phyloP scores from a whole-genome alignment of 768 basidiomycete genomes.

The Rubroboletus pulcherrimus region DNA sequence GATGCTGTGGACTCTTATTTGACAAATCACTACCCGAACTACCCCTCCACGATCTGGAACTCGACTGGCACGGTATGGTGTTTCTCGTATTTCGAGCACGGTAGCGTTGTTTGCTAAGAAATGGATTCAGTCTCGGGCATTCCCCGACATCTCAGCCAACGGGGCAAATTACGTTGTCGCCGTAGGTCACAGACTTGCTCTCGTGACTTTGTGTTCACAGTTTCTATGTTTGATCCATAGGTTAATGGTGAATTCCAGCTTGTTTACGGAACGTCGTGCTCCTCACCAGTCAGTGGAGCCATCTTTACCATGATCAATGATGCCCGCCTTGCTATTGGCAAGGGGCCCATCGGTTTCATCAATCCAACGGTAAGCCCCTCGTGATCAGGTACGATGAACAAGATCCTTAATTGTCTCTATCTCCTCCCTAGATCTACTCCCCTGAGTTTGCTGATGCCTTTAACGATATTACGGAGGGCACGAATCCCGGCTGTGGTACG shows the following conservation, averaged over 20 bases:
- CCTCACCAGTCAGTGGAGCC: slow-evolving; percentile 30
- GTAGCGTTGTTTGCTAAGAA: slow-evolving; percentile 4
- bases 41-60: slow-evolving; percentile 25
- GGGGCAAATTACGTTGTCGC: slow-evolving; percentile 31
- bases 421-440: slow-evolving; percentile 4
- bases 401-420: neutral
- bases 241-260: slow-evolving; percentile 23
- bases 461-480: slow-evolving; percentile 46
- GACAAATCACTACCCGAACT: slow-evolving; percentile 27
- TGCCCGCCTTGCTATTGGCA: slow-evolving; percentile 31
- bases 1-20: slow-evolving; percentile 31
- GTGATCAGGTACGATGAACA: neutral
- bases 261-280: slow-evolving; percentile 33
- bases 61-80: slow-evolving; percentile 23
- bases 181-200: slow-evolving; percentile 9
- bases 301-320: slow-evolving; percentile 40
- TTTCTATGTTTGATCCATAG: slow-evolving; percentile 1
- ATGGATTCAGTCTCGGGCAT: slow-evolving; percentile 31
- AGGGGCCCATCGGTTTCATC: slow-evolving; percentile 26
- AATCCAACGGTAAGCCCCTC: slow-evolving; percentile 1
- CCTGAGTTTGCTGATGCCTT: neutral
- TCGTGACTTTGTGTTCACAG: neutral
- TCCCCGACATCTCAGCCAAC: slow-evolving; percentile 37
- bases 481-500: slow-evolving; percentile 44
- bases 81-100: neutral